These are phyloP conservation scores for Strobilomyces confusus DNA, from an alignment of 768 basidiomycete species.

Conservation along the genomic window DNA sequence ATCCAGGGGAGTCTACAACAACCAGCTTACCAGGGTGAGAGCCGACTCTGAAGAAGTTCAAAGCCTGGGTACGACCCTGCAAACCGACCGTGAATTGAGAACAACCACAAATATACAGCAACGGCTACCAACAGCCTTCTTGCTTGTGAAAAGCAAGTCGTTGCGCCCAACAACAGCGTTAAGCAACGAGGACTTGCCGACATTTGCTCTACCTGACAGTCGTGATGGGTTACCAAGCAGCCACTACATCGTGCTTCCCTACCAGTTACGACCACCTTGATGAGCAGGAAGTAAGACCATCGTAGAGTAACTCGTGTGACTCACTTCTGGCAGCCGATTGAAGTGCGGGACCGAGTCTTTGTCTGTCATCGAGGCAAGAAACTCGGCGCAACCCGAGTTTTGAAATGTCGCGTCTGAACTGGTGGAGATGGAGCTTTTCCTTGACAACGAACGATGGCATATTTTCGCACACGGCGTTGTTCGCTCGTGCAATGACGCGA, in stretches of 20 bases:
- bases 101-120: neutral
- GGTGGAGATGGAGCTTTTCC: conserved; percentile 7
- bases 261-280: conserved; percentile 29
- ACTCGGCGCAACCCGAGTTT: conserved; percentile 25
- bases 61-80: conserved; percentile 66
- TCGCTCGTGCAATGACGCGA: neutral
- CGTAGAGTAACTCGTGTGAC: neutral
- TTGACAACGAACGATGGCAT: neutral
- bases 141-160: conserved; percentile 58
- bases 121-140: conserved; percentile 54
- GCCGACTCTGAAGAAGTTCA: conserved; percentile 75
- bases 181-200: conserved; percentile 70
- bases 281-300: neutral
- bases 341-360: conserved; percentile 16
- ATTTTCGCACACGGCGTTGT: neutral
- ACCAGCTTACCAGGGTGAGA: conserved; percentile 49
- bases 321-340: conserved; percentile 27
- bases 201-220: conserved; percentile 66
- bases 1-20: conserved; percentile 79
- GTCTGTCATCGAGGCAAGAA: conserved; percentile 21
- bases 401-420: conserved; percentile 20
- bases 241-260: neutral
- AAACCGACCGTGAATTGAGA: neutral
- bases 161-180: conserved; percentile 63
- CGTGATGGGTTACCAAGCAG: neutral